Evolutionary conservation across 1,284 basidiomycete genomes (phyloP), one percentile per base, ranked within the genome.

Genomic region (Paramarasmius palmivorus): DNA sequence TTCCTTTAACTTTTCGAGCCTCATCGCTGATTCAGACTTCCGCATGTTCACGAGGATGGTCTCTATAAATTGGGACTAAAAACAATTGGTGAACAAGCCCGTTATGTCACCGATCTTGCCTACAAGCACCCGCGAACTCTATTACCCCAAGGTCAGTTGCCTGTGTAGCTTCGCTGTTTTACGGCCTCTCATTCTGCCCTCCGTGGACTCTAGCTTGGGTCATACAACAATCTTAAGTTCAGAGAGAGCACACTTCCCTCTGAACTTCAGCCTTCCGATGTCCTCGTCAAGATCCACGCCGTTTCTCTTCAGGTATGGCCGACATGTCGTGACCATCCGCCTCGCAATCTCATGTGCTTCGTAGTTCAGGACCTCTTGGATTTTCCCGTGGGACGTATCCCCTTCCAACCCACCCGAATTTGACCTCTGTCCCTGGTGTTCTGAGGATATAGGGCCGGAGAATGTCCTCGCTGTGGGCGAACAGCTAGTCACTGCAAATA

Each of bases 391-490:
- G 29, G 12, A 41, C 23, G 39, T 19, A 41, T 10, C 39, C 17
- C 12, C 23, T 10, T 17, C 23, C 41, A 14, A 46, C 56, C 40
- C 59, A 54, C 26, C 59, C 63, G 3, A 64, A 78, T 37, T 58
- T 78, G 2, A 72, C 84, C 15, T 82, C 84, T 1, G 71, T 75
- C 62, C 86, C 84, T 4, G 86, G 88, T n/a, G n/a, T n/a, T n/a
- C n/a, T n/a, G n/a, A n/a, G n/a, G n/a, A n/a, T n/a, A n/a, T 59
- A 75, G 78, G 57, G 83, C 86, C 14, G 85, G 86, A 8, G 80
- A 84, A 61, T n/a, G 71, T 88, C 46, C 66, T 83, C 36, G 72
- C 75, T 2, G 63, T 84, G n/a, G 84, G 85, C 4, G 65, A 69
- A 36, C 74, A 74, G n/a, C n/a, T n/a, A 12, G 82, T 84, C 17